Base-by-base conservation (phyloP, 2,329 filamentous ascomycete species). In the Apiospora marii region DNA sequence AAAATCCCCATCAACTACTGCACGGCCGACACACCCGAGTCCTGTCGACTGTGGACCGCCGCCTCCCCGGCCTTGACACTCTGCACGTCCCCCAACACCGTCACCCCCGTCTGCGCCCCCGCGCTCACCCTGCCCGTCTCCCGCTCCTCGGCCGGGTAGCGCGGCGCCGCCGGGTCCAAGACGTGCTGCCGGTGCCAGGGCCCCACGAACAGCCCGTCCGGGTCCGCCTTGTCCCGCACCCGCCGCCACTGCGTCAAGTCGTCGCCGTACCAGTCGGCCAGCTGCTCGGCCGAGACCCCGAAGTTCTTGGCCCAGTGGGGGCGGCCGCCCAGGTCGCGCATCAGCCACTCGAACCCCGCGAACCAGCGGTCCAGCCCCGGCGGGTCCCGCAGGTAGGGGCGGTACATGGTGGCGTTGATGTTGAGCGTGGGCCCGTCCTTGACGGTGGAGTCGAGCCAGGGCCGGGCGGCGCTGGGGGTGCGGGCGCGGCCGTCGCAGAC, bases 261-360 rank as follows among this genome's bases (percentile, higher is more conserved):
- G 22, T 86, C 81, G 48, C 92, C 92, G 80, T 96, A 97, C 81
- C 94, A 90, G 1, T 82, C 80, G 72, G 89, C 87, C 58, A 97
- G 87, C 44, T 93, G 90, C 0, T 84, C 78, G 13, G 88, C 87
- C 3, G 88, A 86, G 13, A 88, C 87, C 64, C 87, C 85, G 82
- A 97, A 98, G 81, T 98, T 97, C 87, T 98, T 98, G 10, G 95
- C 95, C 94, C 95, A 98, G 83, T 98, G 95, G 27, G 95, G 95
- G 61, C 89, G 89, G 10, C 92, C 95, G 70, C 92, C 93, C 77
- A 97, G 85, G 64, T 97, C 93, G 73, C 90, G 91, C 95, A 97
- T 97, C 67, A 98, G 86, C 87, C 92, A 96, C 82, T 98, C 95
- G 76, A 98, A 97, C 0, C 92, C 95, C 82, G 95, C 88, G 82